phyloP scores from a whole-genome alignment of 805 yeast genomes.

The Cyberlindnera meyerae region DNA sequence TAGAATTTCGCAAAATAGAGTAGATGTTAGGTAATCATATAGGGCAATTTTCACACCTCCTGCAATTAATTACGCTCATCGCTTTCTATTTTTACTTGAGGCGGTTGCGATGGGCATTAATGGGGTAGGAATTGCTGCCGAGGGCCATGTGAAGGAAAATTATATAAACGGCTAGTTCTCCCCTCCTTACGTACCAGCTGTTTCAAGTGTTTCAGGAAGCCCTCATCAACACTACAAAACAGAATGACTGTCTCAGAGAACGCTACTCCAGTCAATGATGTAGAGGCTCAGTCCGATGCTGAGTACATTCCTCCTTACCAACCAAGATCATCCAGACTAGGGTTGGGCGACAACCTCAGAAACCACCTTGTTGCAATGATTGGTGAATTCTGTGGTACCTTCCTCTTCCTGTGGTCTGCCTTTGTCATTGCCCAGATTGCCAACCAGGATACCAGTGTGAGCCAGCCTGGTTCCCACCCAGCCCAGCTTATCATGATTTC shows the following conservation, averaged over 20 bases:
- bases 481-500: slow-evolving; percentile 73
- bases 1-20: no score
- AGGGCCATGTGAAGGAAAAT: no score
- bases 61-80: no score
- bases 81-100: no score
- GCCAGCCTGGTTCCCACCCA: slow-evolving; percentile 47
- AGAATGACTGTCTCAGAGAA: slow-evolving; percentile 12
- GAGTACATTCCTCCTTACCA: slow-evolving; percentile 36
- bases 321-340: slow-evolving; percentile 32
- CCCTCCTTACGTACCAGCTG: no score
- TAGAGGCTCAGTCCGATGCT: slow-evolving; percentile 33
- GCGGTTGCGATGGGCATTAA: no score
- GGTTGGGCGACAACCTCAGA: slow-evolving; percentile 39
- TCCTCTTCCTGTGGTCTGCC: slow-evolving; percentile 77
- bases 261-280: slow-evolving; percentile 7
- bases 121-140: no score
- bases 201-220: no score
- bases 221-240: no score
- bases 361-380: slow-evolving; percentile 64
- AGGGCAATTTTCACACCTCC: no score
- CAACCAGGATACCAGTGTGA: slow-evolving; percentile 45
- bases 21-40: no score
- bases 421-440: slow-evolving; percentile 81
- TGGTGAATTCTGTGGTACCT: slow-evolving; percentile 86
- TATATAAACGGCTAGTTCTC: no score